Base-by-base conservation (phyloP, 768 basidiomycete species). In the Naganishia onofrii region DNA sequence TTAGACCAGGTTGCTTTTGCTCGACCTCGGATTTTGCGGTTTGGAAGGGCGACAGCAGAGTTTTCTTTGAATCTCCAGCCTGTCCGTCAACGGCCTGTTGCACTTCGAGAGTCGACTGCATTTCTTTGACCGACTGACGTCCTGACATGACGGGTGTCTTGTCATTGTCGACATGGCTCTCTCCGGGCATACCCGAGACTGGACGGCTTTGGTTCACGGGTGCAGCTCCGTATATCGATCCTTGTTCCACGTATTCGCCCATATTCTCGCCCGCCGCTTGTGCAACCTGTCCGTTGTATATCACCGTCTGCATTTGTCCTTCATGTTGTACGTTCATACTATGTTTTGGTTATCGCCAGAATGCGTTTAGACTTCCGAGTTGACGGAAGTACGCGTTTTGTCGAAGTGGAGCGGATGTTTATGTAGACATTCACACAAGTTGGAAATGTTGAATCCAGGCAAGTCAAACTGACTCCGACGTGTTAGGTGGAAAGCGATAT, bases 61-160 rank as follows among this genome's bases (percentile, higher is more conserved):
- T 63, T 26, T 63, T 42, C 1, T 44, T 26, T 9, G 36, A 26
- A 17, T 44, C 60, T 9, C 23, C 23, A 15, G 42, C 48, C 4
- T 51, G 23, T 51, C 48, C 60, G 46, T 63, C 23, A 10, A 23
- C 60, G 23, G 23, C 23, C 13, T 63, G 60, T 21, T 42, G 60
- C 9, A 63, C 60, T 44, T 63, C 60, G 23, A 63, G 60, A 23
- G 38, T 34, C 28, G 38, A 31, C 38, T 63, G 60, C 60, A 46
- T 63, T 3, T 63, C 60, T 7, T 63, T 63, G 23, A 63, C 60
- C 13, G 60, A 63, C 21, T 26, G 60, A 44, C 60, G 52, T n/a
- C 55, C 67, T 29, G 67, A 38, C 36, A 68, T 42, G 36, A 68
- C 36, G 1, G 67, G 67, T 28, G 67, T 68, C 55, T 68, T 68